Evolutionary conservation across 1,284 basidiomycete genomes (phyloP).

Genomic region (Naganishia cerealis): DNA sequence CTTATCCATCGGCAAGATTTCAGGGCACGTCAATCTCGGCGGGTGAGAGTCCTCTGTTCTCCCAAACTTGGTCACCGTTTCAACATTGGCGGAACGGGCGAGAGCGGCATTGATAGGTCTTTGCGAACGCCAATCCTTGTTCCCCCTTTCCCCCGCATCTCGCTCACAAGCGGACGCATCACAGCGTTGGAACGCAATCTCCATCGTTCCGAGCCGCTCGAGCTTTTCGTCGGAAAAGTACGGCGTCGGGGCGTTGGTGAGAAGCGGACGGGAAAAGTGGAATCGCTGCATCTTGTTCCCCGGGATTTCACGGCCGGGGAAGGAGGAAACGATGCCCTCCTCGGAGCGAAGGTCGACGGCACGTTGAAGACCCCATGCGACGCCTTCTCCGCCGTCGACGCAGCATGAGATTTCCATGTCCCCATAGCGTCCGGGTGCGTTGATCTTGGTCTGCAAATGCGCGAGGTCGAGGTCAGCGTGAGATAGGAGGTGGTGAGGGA

Average conservation of each 20-base stretch:
- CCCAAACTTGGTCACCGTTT: slow-evolving; percentile 2
- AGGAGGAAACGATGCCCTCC: neutral
- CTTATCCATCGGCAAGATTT: neutral
- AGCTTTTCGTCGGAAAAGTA: slow-evolving; percentile 1
- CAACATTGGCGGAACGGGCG: neutral
- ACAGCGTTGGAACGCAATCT: slow-evolving; percentile 21
- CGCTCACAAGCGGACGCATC: neutral
- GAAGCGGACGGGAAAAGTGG: slow-evolving; percentile 1
- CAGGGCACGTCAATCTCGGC: neutral
- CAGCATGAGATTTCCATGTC: slow-evolving; percentile 21
- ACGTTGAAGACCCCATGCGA: neutral
- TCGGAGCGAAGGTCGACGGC: neutral
- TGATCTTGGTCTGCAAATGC: neutral
- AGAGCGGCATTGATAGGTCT: neutral
- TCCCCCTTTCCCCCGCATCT: neutral
- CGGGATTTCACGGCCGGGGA: slow-evolving; percentile 10
- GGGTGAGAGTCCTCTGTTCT: neutral
- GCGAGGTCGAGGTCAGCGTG: neutral
- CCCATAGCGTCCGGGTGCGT: neutral
- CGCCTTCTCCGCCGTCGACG: slow-evolving; percentile 10
- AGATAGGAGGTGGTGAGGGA: neutral
- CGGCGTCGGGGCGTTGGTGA: neutral
- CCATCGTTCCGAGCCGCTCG: slow-evolving; percentile 16
- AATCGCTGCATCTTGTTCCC: neutral
- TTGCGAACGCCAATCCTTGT: slow-evolving; percentile 8